phyloP scores from a whole-genome alignment of 257 asterid genomes.

The Oldenlandia corymbosa region DNA sequence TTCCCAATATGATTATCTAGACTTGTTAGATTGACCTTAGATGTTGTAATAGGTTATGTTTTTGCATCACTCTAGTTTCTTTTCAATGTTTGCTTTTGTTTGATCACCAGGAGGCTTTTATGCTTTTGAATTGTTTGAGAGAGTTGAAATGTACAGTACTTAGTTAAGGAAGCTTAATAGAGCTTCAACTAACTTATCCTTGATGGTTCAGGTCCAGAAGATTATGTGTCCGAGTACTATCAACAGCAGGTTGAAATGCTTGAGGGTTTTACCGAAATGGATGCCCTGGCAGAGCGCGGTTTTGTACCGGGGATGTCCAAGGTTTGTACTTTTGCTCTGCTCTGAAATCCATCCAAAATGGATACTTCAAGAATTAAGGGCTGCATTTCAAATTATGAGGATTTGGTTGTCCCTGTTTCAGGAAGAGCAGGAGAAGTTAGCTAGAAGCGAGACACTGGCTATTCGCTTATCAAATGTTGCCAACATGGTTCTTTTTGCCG shows the following conservation, averaged over 20 bases:
- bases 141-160: neutral
- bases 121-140: neutral
- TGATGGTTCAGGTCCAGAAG: conserved; percentile 39
- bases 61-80: neutral
- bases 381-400: neutral
- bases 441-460: conserved; percentile 46
- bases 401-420: conserved; percentile 17
- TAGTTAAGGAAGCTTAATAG: neutral
- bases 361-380: neutral
- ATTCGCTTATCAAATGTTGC: conserved; percentile 48
- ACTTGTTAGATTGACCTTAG: neutral
- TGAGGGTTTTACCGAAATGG: conserved; percentile 47
- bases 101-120: neutral
- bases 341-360: neutral
- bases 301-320: conserved; percentile 46
- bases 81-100: neutral
- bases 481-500: conserved; percentile 49
- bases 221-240: conserved; percentile 42
- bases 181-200: neutral
- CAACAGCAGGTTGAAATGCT: conserved; percentile 53
- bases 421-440: conserved; percentile 47
- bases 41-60: neutral
- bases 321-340: conserved; percentile 22
- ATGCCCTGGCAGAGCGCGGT: conserved; percentile 44
- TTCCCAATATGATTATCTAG: neutral